Percentiles rank a stretch among this genome's conserved stretches.
Evolutionary conservation across 805 yeast species (phyloP).

Genomic region (Lipomyces starkeyi): DNA sequence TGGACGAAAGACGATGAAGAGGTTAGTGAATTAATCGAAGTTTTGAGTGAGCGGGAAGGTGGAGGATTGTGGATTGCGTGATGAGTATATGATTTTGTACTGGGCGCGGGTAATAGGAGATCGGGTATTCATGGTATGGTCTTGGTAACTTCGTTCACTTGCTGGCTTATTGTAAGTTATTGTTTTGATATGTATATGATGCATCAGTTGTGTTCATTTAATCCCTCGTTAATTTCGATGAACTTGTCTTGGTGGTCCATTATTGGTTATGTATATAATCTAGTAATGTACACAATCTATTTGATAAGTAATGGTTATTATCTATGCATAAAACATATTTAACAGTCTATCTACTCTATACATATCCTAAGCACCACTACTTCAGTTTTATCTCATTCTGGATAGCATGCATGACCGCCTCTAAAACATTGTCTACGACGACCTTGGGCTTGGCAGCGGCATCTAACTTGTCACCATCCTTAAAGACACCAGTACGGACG

Average conservation of each 20-base stretch:
- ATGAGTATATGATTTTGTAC: background rate
- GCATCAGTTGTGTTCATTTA: background rate
- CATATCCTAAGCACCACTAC: background rate
- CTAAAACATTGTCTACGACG: conserved; percentile 57
- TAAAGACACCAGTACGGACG: conserved; percentile 86
- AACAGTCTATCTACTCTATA: background rate
- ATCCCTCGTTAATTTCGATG: background rate
- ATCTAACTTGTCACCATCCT: conserved; percentile 52
- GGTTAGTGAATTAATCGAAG: conserved; percentile 66
- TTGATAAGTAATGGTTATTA: background rate
- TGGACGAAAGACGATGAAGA: conserved; percentile 70
- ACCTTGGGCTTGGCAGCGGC: conserved; percentile 54
- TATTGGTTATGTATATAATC: background rate
- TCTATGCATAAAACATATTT: background rate
- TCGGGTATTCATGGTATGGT: background rate
- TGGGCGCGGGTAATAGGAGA: conserved; percentile 61
- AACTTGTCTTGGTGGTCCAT: background rate
- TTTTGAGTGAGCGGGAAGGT: conserved; percentile 76
- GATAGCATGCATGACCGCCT: conserved; percentile 53
- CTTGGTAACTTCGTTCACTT: background rate
- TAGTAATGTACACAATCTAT: background rate
- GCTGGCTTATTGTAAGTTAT: background rate
- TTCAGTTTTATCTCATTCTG: conserved; percentile 22
- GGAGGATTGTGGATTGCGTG: conserved; percentile 64
- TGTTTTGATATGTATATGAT: conserved; percentile 3